Percentiles rank a stretch among this genome's conserved stretches.
Evolutionary conservation across 805 yeast genomes (phyloP).

Genomic region (Blastobotrys parvus): DNA sequence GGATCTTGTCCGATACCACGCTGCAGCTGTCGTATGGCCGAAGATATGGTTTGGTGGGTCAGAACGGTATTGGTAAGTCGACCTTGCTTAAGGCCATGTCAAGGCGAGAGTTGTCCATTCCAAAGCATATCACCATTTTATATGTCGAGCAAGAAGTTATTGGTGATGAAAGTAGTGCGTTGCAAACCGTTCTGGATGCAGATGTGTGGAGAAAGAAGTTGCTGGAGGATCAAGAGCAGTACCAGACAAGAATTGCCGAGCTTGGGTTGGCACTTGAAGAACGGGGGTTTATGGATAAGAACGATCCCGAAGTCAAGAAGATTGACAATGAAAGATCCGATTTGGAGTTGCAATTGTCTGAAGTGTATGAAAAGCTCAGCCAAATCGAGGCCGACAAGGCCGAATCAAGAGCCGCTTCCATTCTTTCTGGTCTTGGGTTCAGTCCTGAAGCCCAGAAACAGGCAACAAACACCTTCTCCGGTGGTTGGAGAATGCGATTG

Average conservation of each 20-base stretch:
- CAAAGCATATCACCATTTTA: conserved; percentile 88
- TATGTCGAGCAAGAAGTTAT: conserved; percentile 96
- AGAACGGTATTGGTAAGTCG: conserved; percentile 99
- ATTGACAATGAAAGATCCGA: conserved; percentile 88
- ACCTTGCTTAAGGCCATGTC: conserved; percentile 85
- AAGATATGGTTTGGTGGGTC: conserved; percentile 96
- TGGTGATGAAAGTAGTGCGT: conserved; percentile 86
- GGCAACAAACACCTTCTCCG: conserved; percentile 88
- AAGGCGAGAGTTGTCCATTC: conserved; percentile 87
- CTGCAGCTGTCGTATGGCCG: conserved; percentile 85
- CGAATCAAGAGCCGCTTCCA: conserved; percentile 93
- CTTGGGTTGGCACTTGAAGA: conserved; percentile 54
- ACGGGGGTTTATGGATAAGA: conserved; percentile 16
- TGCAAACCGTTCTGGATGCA: conserved; percentile 96
- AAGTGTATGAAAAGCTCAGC: conserved; percentile 68
- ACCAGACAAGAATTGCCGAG: conserved; percentile 62
- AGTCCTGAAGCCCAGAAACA: conserved; percentile 73
- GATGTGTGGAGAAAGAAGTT: conserved; percentile 98
- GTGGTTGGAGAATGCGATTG: conserved; percentile 99
- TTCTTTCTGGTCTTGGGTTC: conserved; percentile 88
- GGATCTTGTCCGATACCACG: conserved; percentile 83
- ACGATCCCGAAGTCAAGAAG: conserved; percentile 49
- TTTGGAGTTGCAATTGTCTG: conserved; percentile 67
- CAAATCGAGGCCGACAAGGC: conserved; percentile 98
- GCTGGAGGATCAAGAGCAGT: conserved; percentile 55